A percentile compares a stretch with the other conserved stretches of the same genome.
phyloP scores from a whole-genome alignment of 2,329 filamentous ascomycete genomes.

The Botrytis cinerea region DNA sequence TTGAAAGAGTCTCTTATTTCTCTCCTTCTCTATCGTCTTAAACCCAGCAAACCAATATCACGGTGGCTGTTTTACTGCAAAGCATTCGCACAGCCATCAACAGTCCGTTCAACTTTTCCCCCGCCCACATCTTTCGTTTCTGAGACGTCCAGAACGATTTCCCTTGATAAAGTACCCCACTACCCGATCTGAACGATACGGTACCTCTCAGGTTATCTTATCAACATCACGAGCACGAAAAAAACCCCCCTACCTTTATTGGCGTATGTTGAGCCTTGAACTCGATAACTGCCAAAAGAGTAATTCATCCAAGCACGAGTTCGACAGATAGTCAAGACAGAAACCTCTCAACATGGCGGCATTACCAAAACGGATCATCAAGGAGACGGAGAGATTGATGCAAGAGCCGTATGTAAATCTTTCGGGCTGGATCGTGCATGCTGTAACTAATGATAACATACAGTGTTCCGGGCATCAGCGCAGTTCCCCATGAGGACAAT shows the following conservation, averaged over 20 bases:
- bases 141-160: not conserved
- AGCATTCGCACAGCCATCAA: not conserved
- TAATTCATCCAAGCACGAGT: not conserved
- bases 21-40: not conserved
- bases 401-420: slow-evolving; percentile 68
- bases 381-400: slow-evolving; percentile 97
- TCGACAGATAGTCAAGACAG: not conserved
- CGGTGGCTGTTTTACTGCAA: not conserved
- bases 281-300: slow-evolving; percentile 8
- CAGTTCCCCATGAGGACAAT: slow-evolving; percentile 94
- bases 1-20: not conserved
- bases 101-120: not conserved
- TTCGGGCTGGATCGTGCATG: not conserved
- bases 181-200: slow-evolving; percentile 13
- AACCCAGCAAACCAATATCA: not conserved
- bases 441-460: slow-evolving; percentile 26
- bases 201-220: slow-evolving; percentile 19
- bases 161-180: slow-evolving; percentile 12
- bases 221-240: slow-evolving; percentile 19
- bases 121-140: not conserved
- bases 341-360: slow-evolving; percentile 61
- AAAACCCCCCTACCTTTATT: not conserved
- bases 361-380: slow-evolving; percentile 94
- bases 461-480: slow-evolving; percentile 94
- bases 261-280: slow-evolving; percentile 2